Evolutionary conservation across 495 filamentous ascomycete genomes (phyloP), one percentile per base, ranked within the genome.

Genomic region (Xylaria cubensis): DNA sequence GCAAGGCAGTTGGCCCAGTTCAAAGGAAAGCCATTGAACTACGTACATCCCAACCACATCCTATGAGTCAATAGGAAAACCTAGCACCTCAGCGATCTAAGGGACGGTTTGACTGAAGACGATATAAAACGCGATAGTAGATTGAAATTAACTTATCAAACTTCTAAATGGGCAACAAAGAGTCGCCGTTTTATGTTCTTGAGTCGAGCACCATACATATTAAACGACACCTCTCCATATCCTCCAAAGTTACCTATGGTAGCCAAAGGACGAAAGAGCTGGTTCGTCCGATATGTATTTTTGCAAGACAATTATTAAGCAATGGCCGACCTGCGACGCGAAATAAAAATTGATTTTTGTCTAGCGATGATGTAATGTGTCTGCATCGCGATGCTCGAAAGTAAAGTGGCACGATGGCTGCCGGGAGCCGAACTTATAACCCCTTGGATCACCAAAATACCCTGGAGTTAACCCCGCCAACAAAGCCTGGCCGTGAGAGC

Each of bases 1-100:
- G 69, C 69, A 46, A 29, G 80, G n/a, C 78, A 81, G 61, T 68
- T 77, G 39, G 76, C 75, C 29, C 58, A 51, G 55, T 72, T 76
- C 61, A 53, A 34, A 7, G 19, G 41, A 3, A 34, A 36, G 13
- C 29, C 3, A 17, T 24, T 53, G 3, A 13, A 44, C 32, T 34
- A 36, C 48, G 32, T 0, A 17, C 58, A 62, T n/a, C 58, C 41
- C 17, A 36, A 19, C 32, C 58, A 62, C 34, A 36, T 42, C n/a
- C n/a, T 63, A 29, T 21, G 36, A 6, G 50, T 26, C 17, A 39
- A 42, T 42, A 21, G 51, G 36, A 64, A 64, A 63, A 12, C 26
- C 44, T 5, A 10, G 12, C 21, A 68, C 36, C 46, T 68, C 32
- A 8, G 15, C 8, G 50, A 68, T 39, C 48, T 26, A 5, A 34